Percentiles rank a stretch among this genome's conserved stretches.
These are phyloP conservation scores for Boletus rex-veris DNA, from an alignment of 768 basidiomycete species.

Conservation along the genomic window DNA sequence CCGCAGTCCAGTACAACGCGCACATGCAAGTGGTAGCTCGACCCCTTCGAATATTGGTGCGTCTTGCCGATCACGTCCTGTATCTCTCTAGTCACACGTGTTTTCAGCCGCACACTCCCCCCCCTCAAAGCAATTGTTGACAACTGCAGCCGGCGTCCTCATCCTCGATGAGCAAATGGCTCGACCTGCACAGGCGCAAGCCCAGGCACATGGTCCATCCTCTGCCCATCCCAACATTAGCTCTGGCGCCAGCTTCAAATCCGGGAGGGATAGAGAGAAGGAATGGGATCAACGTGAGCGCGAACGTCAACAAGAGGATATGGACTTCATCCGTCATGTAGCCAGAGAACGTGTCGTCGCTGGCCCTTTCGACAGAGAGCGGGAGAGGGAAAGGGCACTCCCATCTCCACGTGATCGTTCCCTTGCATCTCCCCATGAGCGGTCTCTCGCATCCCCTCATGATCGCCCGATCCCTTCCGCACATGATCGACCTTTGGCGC, in stretches of 20 bases:
- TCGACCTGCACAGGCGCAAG: conserved; percentile 17
- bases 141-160: conserved; percentile 24
- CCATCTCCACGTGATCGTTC: conserved; percentile 26
- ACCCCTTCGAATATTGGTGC: conserved; percentile 26
- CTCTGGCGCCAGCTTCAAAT: conserved; percentile 17
- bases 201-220: conserved; percentile 15
- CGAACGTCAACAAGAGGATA: conserved; percentile 28
- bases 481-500: conserved; percentile 21
- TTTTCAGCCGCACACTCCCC: conserved; percentile 28
- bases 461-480: conserved; percentile 20
- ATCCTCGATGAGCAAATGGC: conserved; percentile 31
- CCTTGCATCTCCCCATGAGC: conserved; percentile 24
- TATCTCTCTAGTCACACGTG: conserved; percentile 4
- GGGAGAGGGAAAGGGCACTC: conserved; percentile 23
- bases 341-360: conserved; percentile 23
- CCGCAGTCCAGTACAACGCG: conserved; percentile 29
- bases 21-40: conserved; percentile 23
- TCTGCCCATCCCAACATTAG: conserved; percentile 23
- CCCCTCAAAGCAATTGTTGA: conserved; percentile 24
- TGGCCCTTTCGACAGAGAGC: conserved; percentile 27
- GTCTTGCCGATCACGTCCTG: conserved; percentile 2
- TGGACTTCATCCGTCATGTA: conserved; percentile 23
- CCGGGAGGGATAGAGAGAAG: conserved; percentile 26
- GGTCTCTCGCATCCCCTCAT: conserved; percentile 17
- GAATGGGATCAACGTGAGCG: conserved; percentile 29